Base-by-base conservation (phyloP, 805 yeast species). In the Priceomyces fermenticarens region DNA sequence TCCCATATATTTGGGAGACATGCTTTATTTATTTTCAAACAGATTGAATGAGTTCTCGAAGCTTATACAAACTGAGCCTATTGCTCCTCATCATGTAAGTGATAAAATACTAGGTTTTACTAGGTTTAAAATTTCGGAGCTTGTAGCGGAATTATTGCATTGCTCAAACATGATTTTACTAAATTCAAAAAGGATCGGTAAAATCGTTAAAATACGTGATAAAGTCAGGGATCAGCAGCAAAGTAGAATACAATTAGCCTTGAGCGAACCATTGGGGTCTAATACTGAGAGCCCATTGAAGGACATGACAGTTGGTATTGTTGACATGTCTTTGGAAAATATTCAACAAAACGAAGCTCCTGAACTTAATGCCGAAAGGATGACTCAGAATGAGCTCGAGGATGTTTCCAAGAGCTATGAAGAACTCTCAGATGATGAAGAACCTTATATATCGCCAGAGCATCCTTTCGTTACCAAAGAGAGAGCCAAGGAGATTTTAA, bases 91-190 rank as follows among this genome's bases (percentile, higher is more conserved):
- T 3, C 41, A 46, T 4, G 33, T 30, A 11, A 36, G 41, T 12
- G 30, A 47, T 3, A 42, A 55, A 53, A 89, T 93, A 1, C 66
- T 93, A 15, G 99, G 99, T 0, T 88, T 91, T 60, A 95, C 90
- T 53, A 75, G 90, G 48, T 90, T 93, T 65, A 87, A 89, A 56
- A 78, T 93, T 16, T 83, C 96, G 45, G 99, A 93, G 63, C 69
- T 93, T 39, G 80, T 93, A 36, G 99, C 99, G 0, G 99, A 93
- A 56, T 72, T 93, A 31, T 72, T 93, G 42, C 99, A 93, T 63
- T 93, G 99, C 58, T 88, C 97, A n/a, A 93, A 93, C 64, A 93
- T 93, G 98, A 88, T 85, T 0, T 72, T 89, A 13, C 74, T 93
- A 49, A 93, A 91, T 59, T 88, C 90, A 35, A 79, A 76, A 31